Base-by-base conservation (phyloP, 2,329 filamentous ascomycete species). In the Colletotrichum lini region DNA sequence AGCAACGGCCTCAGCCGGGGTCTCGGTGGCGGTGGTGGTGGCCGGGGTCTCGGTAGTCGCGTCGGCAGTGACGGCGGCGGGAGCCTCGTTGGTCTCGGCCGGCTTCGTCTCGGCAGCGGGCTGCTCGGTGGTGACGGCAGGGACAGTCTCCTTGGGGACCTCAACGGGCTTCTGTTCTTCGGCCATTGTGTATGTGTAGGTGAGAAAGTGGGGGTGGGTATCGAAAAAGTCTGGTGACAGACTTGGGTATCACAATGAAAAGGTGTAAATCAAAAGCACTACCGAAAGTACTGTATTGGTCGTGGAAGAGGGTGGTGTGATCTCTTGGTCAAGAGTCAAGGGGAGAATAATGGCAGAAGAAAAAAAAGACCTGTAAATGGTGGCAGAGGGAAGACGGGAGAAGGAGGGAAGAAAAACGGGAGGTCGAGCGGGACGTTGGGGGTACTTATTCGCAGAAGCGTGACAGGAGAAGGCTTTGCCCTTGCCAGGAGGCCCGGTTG, bases 131-230 rank as follows among this genome's bases (percentile, higher is more conserved):
- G 77, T 79, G 40, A 78, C 78, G 50, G 79, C 82, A 72, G 84
- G 80, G 75, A 84, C 82, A 76, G 84, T 84, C 84, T 90, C 88
- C 80, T 82, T 78, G 75, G 86, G 80, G 82, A 86, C 85, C 82
- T 91, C 91, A 78, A 89, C 86, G 80, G 91, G 88, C 86, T 94
- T 94, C 83, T 91, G 88, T 82, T 86, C 87, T 80, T 94, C 92
- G 85, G 93, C 90, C 92, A 94, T 94, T 87, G 78, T 88, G 85
- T 81, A 80, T 75, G 70, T 66, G 73, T 74, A 78, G 73, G 64
- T 73, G 74, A 76, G 77, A 58, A 81, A 82, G 79, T 78, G 77
- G 77, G 77, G 75, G 75, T 75, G 76, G 78, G 78, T 81, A 80
- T 80, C 79, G 35, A 82, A 82, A 82, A 80, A 79, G 76, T 75